These are phyloP conservation scores for Fusarium bulbicola DNA, from an alignment of 2,329 filamentous ascomycete genomes.

Conservation along the genomic window DNA sequence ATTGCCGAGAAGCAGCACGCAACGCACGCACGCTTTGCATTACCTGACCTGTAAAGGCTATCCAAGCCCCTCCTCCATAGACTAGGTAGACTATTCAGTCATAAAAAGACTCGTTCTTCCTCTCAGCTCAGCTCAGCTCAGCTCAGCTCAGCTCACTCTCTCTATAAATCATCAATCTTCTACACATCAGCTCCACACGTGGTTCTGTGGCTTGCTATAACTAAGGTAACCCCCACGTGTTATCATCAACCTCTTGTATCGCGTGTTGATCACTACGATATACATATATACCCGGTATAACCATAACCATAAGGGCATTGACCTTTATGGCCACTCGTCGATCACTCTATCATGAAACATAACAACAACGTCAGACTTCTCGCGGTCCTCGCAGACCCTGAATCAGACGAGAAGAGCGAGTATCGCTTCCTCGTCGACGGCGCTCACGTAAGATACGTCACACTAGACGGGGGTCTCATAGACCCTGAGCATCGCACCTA, in stretches of 20 bases:
- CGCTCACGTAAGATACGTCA: slow-evolving; percentile 52
- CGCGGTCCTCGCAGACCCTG: slow-evolving; percentile 38
- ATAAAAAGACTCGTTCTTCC: background rate
- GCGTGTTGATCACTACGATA: background rate
- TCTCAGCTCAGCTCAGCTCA: background rate
- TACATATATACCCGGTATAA: background rate
- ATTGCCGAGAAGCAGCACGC: slow-evolving; percentile 18
- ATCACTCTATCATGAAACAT: slow-evolving; percentile 12
- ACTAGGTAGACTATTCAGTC: background rate
- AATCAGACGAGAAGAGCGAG: slow-evolving; percentile 44
- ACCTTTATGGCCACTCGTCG: background rate
- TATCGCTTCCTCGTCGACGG: slow-evolving; percentile 51
- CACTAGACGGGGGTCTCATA: slow-evolving; percentile 48
- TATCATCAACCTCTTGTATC: background rate
- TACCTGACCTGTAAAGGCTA: background rate
- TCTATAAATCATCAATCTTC: background rate
- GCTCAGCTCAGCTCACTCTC: background rate
- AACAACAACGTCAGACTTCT: slow-evolving; percentile 41
- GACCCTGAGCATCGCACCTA: slow-evolving; percentile 47
- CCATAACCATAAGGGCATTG: background rate
- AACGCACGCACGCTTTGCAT: background rate
- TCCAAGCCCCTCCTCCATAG: background rate
- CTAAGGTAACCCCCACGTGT: background rate
- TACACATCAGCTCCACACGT: background rate
- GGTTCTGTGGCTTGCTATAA: background rate